phyloP scores from a whole-genome alignment of 2,329 filamentous ascomycete species.

The Hypoxylon sp. region DNA sequence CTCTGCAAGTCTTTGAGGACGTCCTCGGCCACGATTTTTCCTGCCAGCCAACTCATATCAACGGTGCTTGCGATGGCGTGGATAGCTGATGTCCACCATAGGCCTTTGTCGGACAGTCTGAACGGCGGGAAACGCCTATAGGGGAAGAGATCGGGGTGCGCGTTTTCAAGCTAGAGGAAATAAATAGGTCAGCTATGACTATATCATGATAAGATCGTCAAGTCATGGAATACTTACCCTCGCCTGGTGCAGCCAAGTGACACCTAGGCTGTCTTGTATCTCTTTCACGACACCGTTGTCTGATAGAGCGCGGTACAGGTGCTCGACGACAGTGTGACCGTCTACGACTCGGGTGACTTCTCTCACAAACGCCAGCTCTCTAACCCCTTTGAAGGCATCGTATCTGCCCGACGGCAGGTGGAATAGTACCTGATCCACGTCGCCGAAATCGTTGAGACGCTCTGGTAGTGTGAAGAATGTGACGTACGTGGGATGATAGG shows the following conservation, averaged over 20 bases:
- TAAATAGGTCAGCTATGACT: neutral
- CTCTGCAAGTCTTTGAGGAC: slow-evolving; percentile 36
- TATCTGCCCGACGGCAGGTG: slow-evolving; percentile 18
- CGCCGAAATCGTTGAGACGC: slow-evolving; percentile 25
- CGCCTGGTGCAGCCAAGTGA: slow-evolving; percentile 43
- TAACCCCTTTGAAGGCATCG: slow-evolving; percentile 13
- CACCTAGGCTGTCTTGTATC: slow-evolving; percentile 20
- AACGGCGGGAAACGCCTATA: slow-evolving; percentile 40
- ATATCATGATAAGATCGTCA: neutral
- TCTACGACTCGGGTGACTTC: slow-evolving; percentile 22
- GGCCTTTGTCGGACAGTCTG: slow-evolving; percentile 41
- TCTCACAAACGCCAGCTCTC: slow-evolving; percentile 39
- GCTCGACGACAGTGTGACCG: slow-evolving; percentile 26
- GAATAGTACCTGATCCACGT: slow-evolving; percentile 35
- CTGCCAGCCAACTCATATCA: slow-evolving; percentile 49
- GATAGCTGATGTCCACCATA: slow-evolving; percentile 51
- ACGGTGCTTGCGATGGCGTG: slow-evolving; percentile 44
- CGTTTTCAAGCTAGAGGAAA: slow-evolving; percentile 46
- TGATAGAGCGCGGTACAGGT: slow-evolving; percentile 44
- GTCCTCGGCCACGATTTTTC: slow-evolving; percentile 47
- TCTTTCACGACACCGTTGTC: slow-evolving; percentile 24
- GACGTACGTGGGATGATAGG: slow-evolving; percentile 32
- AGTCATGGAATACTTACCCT: slow-evolving; percentile 28
- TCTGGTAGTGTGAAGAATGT: slow-evolving; percentile 39
- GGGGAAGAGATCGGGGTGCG: slow-evolving; percentile 42